These are phyloP conservation scores for Meripilus lineatus DNA, from an alignment of 1,284 basidiomycete genomes.

Conservation along the genomic window DNA sequence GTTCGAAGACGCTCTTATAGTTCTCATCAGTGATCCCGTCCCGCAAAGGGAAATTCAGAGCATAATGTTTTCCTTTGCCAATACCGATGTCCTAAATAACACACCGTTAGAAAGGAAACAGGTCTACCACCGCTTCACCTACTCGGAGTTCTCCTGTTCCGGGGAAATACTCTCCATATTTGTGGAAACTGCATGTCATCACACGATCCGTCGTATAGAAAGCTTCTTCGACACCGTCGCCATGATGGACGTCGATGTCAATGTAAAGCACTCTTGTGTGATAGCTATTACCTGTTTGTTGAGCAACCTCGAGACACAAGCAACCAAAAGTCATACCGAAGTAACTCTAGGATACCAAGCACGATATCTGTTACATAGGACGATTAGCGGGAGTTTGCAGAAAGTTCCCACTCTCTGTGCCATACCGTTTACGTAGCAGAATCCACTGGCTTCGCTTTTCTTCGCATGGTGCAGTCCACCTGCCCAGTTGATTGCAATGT, in stretches of 20 bases:
- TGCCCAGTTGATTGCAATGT: slow-evolving; percentile 99
- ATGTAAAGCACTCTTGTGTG: slow-evolving; percentile 96
- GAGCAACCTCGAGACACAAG: neutral
- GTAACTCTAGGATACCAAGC: slow-evolving; percentile 91
- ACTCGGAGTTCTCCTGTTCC: slow-evolving; percentile 95
- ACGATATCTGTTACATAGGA: slow-evolving; percentile 73
- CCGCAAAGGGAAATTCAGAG: slow-evolving; percentile 92
- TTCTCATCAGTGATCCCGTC: slow-evolving; percentile 97
- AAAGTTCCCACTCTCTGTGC: neutral
- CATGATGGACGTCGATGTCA: slow-evolving; percentile 98
- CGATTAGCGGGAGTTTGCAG: slow-evolving; percentile 2
- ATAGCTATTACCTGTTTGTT: slow-evolving; percentile 49
- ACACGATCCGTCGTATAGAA: slow-evolving; percentile 99
- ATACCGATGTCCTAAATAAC: slow-evolving; percentile 80
- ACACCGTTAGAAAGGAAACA: too few species aligned
- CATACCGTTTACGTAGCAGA: slow-evolving; percentile 97
- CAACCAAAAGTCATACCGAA: slow-evolving; percentile 49
- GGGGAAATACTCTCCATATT: slow-evolving; percentile 99
- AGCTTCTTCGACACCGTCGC: slow-evolving; percentile 98
- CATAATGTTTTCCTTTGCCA: slow-evolving; percentile 89
- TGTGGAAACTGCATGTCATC: slow-evolving; percentile 98
- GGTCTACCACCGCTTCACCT: too few species aligned
- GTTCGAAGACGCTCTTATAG: slow-evolving; percentile 95
- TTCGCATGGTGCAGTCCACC: slow-evolving; percentile 98
- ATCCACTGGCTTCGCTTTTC: slow-evolving; percentile 97